Evolutionary conservation across 1,284 basidiomycete species (phyloP).

Genomic region (Schizopora paradoxa): DNA sequence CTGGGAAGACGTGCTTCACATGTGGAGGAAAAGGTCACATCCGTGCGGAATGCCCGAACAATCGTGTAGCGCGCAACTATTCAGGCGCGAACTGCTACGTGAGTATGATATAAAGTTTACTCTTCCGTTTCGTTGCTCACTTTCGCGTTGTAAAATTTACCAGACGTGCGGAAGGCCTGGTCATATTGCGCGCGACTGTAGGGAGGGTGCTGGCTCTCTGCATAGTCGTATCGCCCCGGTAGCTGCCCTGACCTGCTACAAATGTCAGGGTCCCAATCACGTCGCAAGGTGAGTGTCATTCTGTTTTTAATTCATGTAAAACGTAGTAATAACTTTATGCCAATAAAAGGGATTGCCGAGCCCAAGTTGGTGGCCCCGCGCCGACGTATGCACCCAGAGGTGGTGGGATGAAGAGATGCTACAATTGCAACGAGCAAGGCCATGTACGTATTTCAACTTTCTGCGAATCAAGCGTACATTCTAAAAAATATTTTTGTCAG

Average conservation of each 20-base stretch:
- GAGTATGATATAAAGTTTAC: conserved; percentile 27
- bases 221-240: conserved; percentile 72
- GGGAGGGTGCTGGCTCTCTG: conserved; percentile 45
- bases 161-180: conserved; percentile 77
- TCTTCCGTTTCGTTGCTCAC: conserved; percentile 13
- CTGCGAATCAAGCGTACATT: background rate
- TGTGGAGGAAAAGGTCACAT: conserved; percentile 76
- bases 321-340: conserved; percentile 6
- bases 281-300: conserved; percentile 55
- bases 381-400: conserved; percentile 35
- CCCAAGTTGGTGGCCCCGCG: conserved; percentile 29
- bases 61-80: conserved; percentile 59
- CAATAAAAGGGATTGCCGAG: conserved; percentile 59
- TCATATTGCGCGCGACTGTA: conserved; percentile 73
- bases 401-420: conserved; percentile 66
- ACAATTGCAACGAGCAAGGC: conserved; percentile 80
- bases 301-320: conserved; percentile 1
- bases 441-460: conserved; percentile 49
- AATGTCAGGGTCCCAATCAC: conserved; percentile 78
- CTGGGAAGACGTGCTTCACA: conserved; percentile 76
- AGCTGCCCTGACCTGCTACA: conserved; percentile 77
- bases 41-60: conserved; percentile 80
- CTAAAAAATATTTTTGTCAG: conserved; percentile 33
- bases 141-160: conserved; percentile 19
- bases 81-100: conserved; percentile 91